phyloP scores from a whole-genome alignment of 805 yeast species.

The Clavispora carvajalis region DNA sequence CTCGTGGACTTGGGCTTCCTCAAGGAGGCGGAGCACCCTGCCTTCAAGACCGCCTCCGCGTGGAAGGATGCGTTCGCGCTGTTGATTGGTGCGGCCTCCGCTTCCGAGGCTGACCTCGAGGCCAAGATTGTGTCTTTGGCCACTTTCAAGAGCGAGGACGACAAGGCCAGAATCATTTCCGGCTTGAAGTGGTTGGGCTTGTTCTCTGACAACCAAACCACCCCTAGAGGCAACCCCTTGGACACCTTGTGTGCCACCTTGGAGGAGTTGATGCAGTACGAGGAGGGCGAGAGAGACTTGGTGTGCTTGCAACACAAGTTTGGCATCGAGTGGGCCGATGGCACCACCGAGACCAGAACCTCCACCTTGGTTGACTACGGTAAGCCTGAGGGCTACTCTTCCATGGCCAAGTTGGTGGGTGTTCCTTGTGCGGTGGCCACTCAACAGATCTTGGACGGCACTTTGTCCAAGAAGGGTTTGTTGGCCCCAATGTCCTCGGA shows the following conservation, averaged over 20 bases:
- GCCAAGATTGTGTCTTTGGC: constrained; percentile 75
- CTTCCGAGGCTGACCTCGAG: constrained; percentile 66
- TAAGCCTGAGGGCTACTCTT: constrained; percentile 79
- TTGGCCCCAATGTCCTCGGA: constrained; percentile 91
- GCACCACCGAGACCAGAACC: constrained; percentile 85
- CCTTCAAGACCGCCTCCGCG: constrained; percentile 53
- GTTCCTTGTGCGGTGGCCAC: constrained; percentile 97
- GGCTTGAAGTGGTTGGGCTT: constrained; percentile 95
- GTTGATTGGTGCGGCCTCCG: constrained; percentile 69
- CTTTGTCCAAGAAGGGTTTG: constrained; percentile 72
- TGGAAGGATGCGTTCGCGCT: constrained; percentile 88
- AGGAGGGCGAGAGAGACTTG: constrained; percentile 90
- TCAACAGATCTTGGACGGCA: constrained; percentile 78
- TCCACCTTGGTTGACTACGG: constrained; percentile 95
- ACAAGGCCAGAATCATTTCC: constrained; percentile 77
- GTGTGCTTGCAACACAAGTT: constrained; percentile 96
- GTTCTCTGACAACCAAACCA: constrained; percentile 68
- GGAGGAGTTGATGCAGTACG: constrained; percentile 94
- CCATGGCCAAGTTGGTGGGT: constrained; percentile 98
- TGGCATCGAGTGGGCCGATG: constrained; percentile 95
- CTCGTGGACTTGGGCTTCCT: constrained; percentile 92
- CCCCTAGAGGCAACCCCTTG: constrained; percentile 89
- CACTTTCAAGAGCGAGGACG: constrained; percentile 72
- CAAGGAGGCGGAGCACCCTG: constrained; percentile 64
- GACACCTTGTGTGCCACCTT: constrained; percentile 96